Conservation (phyloP, 495 filamentous ascomycete genomes). For the Margaritispora aquatica region DNA sequence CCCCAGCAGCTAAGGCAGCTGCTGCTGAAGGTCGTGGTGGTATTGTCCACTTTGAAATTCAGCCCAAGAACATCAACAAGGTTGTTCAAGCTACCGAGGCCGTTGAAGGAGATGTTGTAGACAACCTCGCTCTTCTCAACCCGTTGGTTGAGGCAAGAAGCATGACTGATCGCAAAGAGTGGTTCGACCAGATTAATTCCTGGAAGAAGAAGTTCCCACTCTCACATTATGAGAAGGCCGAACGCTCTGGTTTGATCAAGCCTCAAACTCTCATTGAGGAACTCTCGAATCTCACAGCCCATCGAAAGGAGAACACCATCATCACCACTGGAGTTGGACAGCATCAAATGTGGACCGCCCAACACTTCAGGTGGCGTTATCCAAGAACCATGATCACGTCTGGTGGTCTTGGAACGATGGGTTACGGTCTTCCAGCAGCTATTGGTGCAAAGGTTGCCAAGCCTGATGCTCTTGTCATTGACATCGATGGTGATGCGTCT, state of each 20-base stretch:
- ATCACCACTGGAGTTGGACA: constrained; percentile 91
- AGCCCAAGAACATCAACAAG: constrained; percentile 87
- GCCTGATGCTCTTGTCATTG: constrained; percentile 79
- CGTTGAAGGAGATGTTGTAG: constrained; percentile 65
- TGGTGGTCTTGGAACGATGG: constrained; percentile 92
- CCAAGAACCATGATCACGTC: constrained; percentile 88
- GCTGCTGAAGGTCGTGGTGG: constrained; percentile 66
- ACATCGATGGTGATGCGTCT: constrained; percentile 95
- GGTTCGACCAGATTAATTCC: constrained; percentile 79
- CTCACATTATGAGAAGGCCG: constrained; percentile 64
- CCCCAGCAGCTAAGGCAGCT: constrained; percentile 58
- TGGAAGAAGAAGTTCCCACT: constrained; percentile 88
- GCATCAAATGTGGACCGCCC: constrained; percentile 96
- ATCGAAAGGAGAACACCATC: constrained; percentile 71
- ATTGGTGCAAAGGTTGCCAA: constrained; percentile 91
- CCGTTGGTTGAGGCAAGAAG: constrained; percentile 48
- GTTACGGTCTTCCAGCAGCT: constrained; percentile 84
- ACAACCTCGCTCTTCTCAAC: constrained; percentile 67
- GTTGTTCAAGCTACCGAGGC: constrained; percentile 78
- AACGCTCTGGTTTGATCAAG: constrained; percentile 68
- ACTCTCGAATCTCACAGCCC: constrained; percentile 65
- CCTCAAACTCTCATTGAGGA: constrained; percentile 82
- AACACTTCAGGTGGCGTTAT: constrained; percentile 87
- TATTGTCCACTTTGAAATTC: constrained; percentile 76
- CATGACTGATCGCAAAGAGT: constrained; percentile 63